A percentile compares a stretch with the other conserved stretches of the same genome.
phyloP scores from a whole-genome alignment of 1,284 basidiomycete species.

The Singerocomus rubriflavus region DNA sequence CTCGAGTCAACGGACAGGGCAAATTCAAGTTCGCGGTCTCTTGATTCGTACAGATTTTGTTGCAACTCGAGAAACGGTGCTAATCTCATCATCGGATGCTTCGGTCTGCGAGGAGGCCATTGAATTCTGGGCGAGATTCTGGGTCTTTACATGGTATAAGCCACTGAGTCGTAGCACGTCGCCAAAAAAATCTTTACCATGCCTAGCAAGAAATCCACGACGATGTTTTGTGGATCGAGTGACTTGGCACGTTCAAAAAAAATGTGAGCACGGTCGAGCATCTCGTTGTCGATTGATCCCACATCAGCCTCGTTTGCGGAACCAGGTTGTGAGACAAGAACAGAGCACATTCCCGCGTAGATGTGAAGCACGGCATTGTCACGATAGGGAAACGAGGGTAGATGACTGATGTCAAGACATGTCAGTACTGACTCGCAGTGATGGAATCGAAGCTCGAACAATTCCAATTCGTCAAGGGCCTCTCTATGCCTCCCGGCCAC shows the following conservation, averaged over 20 bases:
- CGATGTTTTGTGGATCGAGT: slow-evolving; percentile 56
- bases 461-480: slow-evolving; percentile 81
- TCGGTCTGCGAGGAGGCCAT: slow-evolving; percentile 17
- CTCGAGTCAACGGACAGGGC: not conserved
- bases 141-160: slow-evolving; percentile 17
- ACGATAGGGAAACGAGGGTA: slow-evolving; percentile 82
- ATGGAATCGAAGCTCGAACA: slow-evolving; percentile 47
- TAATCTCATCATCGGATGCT: slow-evolving; percentile 46
- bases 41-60: slow-evolving; percentile 22
- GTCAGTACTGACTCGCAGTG: slow-evolving; percentile 4
- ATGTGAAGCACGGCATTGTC: slow-evolving; percentile 76
- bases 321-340: slow-evolving; percentile 53
- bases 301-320: slow-evolving; percentile 3
- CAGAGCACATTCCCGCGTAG: slow-evolving; percentile 75
- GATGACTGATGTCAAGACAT: slow-evolving; percentile 51
- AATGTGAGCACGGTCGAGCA: slow-evolving; percentile 56
- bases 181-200: slow-evolving; percentile 38
- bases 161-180: not conserved
- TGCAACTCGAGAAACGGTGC: slow-evolving; percentile 3
- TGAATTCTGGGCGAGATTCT: slow-evolving; percentile 19
- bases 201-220: slow-evolving; percentile 48
- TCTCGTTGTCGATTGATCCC: slow-evolving; percentile 22
- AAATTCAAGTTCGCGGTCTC: slow-evolving; percentile 17
- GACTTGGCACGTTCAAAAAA: slow-evolving; percentile 61
- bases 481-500: slow-evolving; percentile 53